phyloP scores from a whole-genome alignment of 129 eudicot genomes.

The Helichrysum umbraculigerum region DNA sequence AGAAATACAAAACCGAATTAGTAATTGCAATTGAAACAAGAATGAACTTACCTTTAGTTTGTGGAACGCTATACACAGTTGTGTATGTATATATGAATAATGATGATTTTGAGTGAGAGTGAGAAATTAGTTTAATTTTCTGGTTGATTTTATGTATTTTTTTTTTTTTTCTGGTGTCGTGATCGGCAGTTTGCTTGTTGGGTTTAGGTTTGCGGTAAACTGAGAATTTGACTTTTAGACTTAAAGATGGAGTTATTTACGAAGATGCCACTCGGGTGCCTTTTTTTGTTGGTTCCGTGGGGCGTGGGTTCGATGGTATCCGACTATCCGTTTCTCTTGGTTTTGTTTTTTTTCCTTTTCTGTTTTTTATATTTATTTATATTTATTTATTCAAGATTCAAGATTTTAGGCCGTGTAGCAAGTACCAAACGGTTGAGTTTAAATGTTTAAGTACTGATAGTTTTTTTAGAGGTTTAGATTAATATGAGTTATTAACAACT shows the following conservation, averaged over 20 bases:
- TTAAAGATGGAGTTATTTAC: slow-evolving; percentile 21
- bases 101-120: slow-evolving; percentile 7
- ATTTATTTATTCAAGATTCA: no score
- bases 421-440: no score
- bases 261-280: slow-evolving; percentile 20
- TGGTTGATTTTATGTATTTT: background rate
- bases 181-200: slow-evolving; percentile 32
- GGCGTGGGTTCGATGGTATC: background rate
- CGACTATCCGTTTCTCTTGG: background rate
- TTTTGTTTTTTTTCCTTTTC: background rate
- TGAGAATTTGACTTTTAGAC: slow-evolving; percentile 25
- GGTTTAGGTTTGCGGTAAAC: slow-evolving; percentile 37
- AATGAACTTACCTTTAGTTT: slow-evolving; percentile 26
- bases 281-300: slow-evolving; percentile 13
- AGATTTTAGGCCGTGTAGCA: no score
- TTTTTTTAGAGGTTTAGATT: no score
- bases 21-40: background rate
- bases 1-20: no score
- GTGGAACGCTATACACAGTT: background rate
- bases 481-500: no score
- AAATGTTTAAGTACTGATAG: no score
- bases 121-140: slow-evolving; percentile 10
- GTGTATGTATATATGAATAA: background rate
- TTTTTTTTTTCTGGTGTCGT: background rate
- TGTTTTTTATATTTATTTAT: no score